Evolutionary conservation across 257 asterid genomes (phyloP).

Genomic region (Nicotiana attenuata): DNA sequence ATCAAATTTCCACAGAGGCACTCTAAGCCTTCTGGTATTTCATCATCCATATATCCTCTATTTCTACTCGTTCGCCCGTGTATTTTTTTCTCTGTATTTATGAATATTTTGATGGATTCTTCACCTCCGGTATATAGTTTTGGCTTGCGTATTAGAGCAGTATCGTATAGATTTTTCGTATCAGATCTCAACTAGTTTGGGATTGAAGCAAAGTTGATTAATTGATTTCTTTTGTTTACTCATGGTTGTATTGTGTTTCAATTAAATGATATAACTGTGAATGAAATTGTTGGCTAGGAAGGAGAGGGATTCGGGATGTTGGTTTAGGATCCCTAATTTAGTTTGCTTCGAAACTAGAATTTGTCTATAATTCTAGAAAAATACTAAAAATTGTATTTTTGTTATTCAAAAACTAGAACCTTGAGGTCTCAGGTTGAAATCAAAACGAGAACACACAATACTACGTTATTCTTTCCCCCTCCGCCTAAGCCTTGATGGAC

Average conservation of each 20-base stretch:
- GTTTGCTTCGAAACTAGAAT: too few species aligned
- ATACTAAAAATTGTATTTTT: too few species aligned
- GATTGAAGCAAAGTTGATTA: not conserved
- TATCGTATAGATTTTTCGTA: not conserved
- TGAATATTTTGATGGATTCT: too few species aligned
- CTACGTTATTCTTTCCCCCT: too few species aligned
- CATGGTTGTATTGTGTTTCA: not conserved
- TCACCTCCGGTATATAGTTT: not conserved
- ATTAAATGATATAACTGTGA: not conserved
- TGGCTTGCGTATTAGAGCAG: not conserved
- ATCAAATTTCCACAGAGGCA: constrained; percentile 84
- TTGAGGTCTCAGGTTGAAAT: too few species aligned
- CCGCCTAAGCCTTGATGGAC: too few species aligned
- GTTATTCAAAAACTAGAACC: too few species aligned
- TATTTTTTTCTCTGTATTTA: too few species aligned
- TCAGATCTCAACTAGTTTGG: not conserved
- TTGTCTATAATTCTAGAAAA: too few species aligned
- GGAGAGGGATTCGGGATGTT: not conserved
- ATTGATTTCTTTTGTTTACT: not conserved
- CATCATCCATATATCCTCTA: not conserved
- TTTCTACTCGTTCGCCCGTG: too few species aligned
- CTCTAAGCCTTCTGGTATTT: constrained; percentile 44
- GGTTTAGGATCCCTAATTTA: not conserved
- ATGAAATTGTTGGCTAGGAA: not conserved
- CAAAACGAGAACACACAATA: too few species aligned